phyloP scores from a whole-genome alignment of 495 filamentous ascomycete species.

The Pyrenula aspistea region DNA sequence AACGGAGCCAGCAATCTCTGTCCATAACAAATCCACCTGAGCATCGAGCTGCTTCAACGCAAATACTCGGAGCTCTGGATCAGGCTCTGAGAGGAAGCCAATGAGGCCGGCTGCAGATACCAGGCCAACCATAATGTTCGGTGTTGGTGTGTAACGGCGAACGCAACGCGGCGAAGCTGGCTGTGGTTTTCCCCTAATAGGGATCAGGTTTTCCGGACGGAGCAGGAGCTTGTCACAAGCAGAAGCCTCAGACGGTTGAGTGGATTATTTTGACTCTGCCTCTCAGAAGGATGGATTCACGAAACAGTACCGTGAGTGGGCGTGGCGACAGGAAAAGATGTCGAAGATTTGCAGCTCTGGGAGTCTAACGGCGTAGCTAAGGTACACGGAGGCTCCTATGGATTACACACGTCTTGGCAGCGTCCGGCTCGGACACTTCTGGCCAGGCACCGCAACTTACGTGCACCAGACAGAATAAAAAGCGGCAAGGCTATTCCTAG shows the following conservation, averaged over 20 bases:
- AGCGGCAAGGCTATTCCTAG: too few relatives aligned
- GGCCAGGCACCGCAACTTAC: too few relatives aligned
- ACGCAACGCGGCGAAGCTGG: neutral
- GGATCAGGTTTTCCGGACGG: neutral
- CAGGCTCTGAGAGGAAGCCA: constrained; percentile 89
- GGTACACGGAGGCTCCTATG: neutral
- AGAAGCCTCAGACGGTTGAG: too few relatives aligned
- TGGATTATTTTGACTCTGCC: too few relatives aligned
- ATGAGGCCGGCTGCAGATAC: constrained; percentile 90
- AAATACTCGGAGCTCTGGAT: constrained; percentile 83
- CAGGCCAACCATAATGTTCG: constrained; percentile 66
- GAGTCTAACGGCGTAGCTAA: too few relatives aligned
- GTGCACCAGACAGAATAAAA: too few relatives aligned
- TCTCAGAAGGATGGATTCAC: too few relatives aligned
- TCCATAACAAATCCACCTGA: constrained; percentile 92
- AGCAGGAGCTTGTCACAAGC: neutral
- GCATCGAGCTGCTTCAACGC: constrained; percentile 89
- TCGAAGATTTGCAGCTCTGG: too few relatives aligned
- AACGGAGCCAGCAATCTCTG: constrained; percentile 83
- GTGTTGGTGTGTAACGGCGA: neutral
- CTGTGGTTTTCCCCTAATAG: neutral
- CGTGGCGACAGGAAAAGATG: too few relatives aligned
- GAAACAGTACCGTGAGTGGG: too few relatives aligned
- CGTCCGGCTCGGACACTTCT: neutral
- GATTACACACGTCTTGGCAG: neutral